Base-by-base conservation (phyloP, 345 rosid genomes). In the Populus pruinosa region DNA sequence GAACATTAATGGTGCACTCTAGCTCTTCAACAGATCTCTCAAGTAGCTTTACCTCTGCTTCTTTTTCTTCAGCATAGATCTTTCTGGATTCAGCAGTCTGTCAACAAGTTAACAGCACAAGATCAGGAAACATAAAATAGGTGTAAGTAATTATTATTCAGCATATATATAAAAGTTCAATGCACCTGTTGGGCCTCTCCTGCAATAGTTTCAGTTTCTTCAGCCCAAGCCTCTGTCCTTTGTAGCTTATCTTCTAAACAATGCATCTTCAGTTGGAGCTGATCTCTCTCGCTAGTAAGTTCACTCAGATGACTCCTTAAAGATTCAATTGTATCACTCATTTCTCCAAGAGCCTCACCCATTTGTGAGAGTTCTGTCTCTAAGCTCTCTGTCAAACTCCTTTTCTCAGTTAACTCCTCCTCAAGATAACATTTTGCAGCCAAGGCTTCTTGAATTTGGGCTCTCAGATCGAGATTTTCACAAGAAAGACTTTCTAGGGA, bases 21-120 rank as follows among this genome's bases (percentile, higher is more conserved):
- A 96, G 92, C 92, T 92, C 93, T 84, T 94, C 93, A 77, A 96
- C 89, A 63, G 99, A 96, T 81, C 86, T 90, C 88, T 96, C 99
- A 78, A 96, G 83, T 49, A 92, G 88, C 84, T 85, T 87, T 71
- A 91, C 97, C 84, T 96, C 98, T 72, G 86, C 91, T 87, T 93
- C 99, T 85, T 90, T 91, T 36, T 91, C 95, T 71, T 90, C 94
- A 61, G 92, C 93, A 82, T 87, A 84, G 53, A 74, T 82, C 83
- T 85, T 90, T 85, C 84, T 88, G 61, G 91, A 91, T 85, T 91
- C 97, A 81, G 95, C 92, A 59, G 83, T 86, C 99, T 96, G 88
- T 68, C 67, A 73, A 59, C 41, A 69, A 67, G 17, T 79, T 27
- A 20, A 41, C 44, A 35, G 31, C 21, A n/a, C 1, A 49, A 27